Evolutionary conservation across 768 basidiomycete genomes (phyloP), one percentile per base, ranked within the genome.

Genomic region (Leccinum ochraceum): DNA sequence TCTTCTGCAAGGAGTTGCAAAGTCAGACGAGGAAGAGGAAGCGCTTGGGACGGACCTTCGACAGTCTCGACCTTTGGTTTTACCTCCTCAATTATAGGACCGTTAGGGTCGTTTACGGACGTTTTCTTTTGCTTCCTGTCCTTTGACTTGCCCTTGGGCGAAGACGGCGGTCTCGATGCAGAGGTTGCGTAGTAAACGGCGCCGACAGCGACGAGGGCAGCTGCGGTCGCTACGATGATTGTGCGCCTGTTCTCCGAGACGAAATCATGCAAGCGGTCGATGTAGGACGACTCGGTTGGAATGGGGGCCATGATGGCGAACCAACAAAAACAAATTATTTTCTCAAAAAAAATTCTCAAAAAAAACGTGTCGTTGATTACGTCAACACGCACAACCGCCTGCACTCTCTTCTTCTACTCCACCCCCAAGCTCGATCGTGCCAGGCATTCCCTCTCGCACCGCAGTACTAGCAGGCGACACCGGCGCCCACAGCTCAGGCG

Each of bases 81-180:
- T 56, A 81, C 71, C 74, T 95, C 92, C 79, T 95, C 92, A 53
- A 96, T 74, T 46, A 96, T 79, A 42, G 94, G 94, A 0, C 89
- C 88, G 61, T 91, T 86, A 6, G 74, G 62, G 62, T 85, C 84
- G 69, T 84, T 86, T 13, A 70, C 75, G 0, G 80, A 65, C 75
- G 83, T 84, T 75, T 80, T 84, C 77, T 88, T 89, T 14, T 48
- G 50, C 51, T 66, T 73, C 57, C 73, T 78, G 65, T 80, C 86
- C 71, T 77, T 81, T 53, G 71, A 77, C 69, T 83, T 85, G 59
- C 71, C 73, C 44, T 76, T 79, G 77, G 68, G 79, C 80, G n/a
- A 69, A 70, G 64, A 46, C 44, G 68, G 68, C 16, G 70, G 63
- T 54, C 67, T 69, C 65, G 68, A 62, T 11, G 52, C 9, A 10